A percentile compares a stretch with the other conserved stretches of the same genome.
phyloP scores from a whole-genome alignment of 2,329 filamentous ascomycete species.

The Neofusicoccum laricinum region DNA sequence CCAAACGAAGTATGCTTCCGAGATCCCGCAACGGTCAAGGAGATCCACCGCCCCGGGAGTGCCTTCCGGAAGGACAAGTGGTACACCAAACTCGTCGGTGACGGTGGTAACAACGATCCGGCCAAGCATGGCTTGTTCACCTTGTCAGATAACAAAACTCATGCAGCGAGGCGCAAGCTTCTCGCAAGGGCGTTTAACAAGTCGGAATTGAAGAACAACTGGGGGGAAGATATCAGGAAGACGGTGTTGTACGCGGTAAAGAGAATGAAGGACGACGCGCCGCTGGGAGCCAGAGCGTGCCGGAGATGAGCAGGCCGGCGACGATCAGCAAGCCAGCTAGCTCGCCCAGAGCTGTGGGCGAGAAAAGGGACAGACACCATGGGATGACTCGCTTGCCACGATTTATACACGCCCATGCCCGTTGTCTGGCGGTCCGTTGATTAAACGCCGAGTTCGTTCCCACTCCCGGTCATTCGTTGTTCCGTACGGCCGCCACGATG shows the following conservation, averaged over 20 bases:
- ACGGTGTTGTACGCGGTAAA: slow-evolving; percentile 31
- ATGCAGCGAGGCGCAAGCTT: slow-evolving; percentile 35
- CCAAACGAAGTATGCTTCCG: slow-evolving; percentile 29
- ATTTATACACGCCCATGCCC: no score
- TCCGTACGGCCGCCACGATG: no score
- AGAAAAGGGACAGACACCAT: no score
- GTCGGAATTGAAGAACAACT: slow-evolving; percentile 32
- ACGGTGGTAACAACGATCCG: background rate
- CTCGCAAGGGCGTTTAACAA: slow-evolving; percentile 37
- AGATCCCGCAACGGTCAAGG: slow-evolving; percentile 27
- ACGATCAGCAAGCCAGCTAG: no score
- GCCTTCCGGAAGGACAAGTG: slow-evolving; percentile 19
- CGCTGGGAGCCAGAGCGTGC: no score
- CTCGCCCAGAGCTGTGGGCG: no score
- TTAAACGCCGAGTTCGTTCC: no score
- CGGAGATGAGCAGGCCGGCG: no score
- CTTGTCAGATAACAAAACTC: slow-evolving; percentile 34
- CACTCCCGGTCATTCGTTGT: no score
- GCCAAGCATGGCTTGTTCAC: slow-evolving; percentile 33
- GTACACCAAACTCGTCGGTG: background rate
- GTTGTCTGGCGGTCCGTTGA: no score
- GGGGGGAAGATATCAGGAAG: slow-evolving; percentile 33
- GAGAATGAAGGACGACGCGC: slow-evolving; percentile 29
- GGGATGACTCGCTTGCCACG: no score
- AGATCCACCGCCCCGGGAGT: slow-evolving; percentile 30